These are phyloP conservation scores for Dactylellina cionopaga DNA, from an alignment of 2,329 filamentous ascomycete species.

Conservation along the genomic window DNA sequence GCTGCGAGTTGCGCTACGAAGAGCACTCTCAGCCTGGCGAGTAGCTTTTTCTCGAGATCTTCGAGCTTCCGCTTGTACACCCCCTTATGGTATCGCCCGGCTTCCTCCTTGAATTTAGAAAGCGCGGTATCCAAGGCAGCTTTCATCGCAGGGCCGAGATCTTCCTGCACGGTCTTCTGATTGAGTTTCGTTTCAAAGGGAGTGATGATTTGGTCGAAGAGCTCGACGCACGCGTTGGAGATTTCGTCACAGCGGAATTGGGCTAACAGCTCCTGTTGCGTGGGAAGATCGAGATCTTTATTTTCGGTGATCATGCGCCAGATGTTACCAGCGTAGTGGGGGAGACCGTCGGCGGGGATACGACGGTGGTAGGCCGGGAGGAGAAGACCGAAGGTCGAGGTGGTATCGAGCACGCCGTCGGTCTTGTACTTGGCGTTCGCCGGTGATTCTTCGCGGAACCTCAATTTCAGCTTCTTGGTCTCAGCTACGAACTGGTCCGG, in stretches of 20 bases:
- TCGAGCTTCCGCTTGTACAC: conserved; percentile 86
- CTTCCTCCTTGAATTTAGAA: conserved; percentile 86
- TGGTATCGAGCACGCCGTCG: conserved; percentile 38
- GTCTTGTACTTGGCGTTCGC: conserved; percentile 67
- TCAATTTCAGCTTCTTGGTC: conserved; percentile 78
- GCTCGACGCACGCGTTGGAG: conserved; percentile 82
- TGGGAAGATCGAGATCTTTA: conserved; percentile 95
- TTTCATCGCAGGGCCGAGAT: conserved; percentile 79
- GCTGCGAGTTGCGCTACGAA: conserved; percentile 89
- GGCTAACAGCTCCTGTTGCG: conserved; percentile 93
- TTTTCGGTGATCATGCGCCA: conserved; percentile 99
- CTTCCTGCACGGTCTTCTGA: conserved; percentile 78
- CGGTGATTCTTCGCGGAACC: conserved; percentile 83
- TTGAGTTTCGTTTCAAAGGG: conserved; percentile 82
- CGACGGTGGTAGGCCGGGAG: conserved; percentile 93
- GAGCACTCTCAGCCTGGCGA: conserved; percentile 84
- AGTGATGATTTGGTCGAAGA: conserved; percentile 81
- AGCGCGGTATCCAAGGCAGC: conserved; percentile 76
- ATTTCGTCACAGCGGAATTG: conserved; percentile 99
- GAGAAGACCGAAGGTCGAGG: conserved; percentile 73
- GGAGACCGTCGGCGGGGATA: conserved; percentile 97
- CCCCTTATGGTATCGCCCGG: conserved; percentile 94
- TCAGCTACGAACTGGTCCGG: conserved; percentile 88
- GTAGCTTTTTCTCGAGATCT: conserved; percentile 87
- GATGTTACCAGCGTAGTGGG: conserved; percentile 88